phyloP scores from a whole-genome alignment of 2,329 filamentous ascomycete genomes.

The Blastomyces emzantsi region DNA sequence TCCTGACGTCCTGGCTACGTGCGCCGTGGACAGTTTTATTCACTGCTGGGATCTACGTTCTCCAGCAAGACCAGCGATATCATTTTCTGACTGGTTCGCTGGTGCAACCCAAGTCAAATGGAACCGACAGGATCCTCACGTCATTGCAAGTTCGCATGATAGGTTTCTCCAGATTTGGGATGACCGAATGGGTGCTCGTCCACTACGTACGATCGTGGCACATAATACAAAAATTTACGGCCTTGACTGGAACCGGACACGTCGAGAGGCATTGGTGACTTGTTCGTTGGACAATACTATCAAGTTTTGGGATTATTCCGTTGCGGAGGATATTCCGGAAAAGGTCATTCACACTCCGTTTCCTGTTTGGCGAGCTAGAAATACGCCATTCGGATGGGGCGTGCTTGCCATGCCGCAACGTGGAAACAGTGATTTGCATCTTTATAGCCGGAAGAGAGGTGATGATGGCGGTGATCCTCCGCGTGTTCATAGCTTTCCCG shows the following conservation, averaged over 20 bases:
- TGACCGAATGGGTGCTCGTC: slow-evolving; percentile 65
- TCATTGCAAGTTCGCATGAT: slow-evolving; percentile 86
- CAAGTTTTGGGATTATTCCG: slow-evolving; percentile 80
- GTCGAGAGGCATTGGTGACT: slow-evolving; percentile 63
- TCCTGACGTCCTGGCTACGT: slow-evolving; percentile 80
- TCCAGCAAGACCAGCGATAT: slow-evolving; percentile 62
- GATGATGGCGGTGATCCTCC: slow-evolving; percentile 30
- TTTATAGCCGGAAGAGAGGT: slow-evolving; percentile 58
- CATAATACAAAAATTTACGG: slow-evolving; percentile 93
- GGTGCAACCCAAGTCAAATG: slow-evolving; percentile 94
- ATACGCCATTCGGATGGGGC: slow-evolving; percentile 82
- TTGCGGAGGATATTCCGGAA: slow-evolving; percentile 56
- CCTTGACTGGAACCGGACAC: slow-evolving; percentile 82
- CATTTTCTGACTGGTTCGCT: slow-evolving; percentile 87
- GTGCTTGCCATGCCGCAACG: slow-evolving; percentile 87
- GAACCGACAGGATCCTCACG: slow-evolving; percentile 76
- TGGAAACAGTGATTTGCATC: slow-evolving; percentile 71
- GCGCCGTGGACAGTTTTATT: slow-evolving; percentile 85
- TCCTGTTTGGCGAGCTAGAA: slow-evolving; percentile 82
- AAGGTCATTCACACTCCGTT: slow-evolving; percentile 73
- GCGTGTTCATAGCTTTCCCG: slow-evolving; percentile 45
- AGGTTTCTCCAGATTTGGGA: slow-evolving; percentile 86
- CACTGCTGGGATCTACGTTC: slow-evolving; percentile 83
- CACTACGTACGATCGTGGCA: slow-evolving; percentile 74
- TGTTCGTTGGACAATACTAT: slow-evolving; percentile 88